Base-by-base conservation (phyloP, 1,284 basidiomycete species). In the Phellopilus nigrolimitatus region DNA sequence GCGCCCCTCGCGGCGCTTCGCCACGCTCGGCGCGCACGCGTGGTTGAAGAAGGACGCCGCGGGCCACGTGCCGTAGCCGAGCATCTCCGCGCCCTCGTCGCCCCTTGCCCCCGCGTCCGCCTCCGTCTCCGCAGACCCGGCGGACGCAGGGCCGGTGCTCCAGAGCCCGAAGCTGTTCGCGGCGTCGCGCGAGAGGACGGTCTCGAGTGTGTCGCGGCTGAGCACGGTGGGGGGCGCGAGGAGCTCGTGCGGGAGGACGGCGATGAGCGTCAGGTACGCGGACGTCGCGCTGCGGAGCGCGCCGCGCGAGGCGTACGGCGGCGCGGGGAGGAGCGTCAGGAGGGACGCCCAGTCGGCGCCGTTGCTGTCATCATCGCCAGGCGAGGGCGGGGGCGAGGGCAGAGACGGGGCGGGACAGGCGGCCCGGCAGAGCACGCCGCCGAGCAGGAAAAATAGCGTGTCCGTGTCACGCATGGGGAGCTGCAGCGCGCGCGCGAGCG, bases 31-130 rank as follows among this genome's bases (percentile, higher is more conserved):
- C 25, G 15, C 15, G 45, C 61, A 62, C 3, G 58, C 57, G 48
- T 62, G 61, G 37, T 62, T 62, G 51, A 62, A 62, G 55, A 59
- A 62, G 13, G 57, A 58, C 1, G 59, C 60, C 30, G 47, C 38
- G 25, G 57, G 48, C 58, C 59, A 62, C 3, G 48, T 55, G 19
- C 60, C 61, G 48, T 60, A 61, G 2, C 61, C 61, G 10, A 62
- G 56, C 56, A 62, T 59, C 48, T 62, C 60, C 21, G 48, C 19
- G 8, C 48, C 59, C 10, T 47, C 47, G 4, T 3, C 48, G 8
- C 19, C 15, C n/a, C n/a, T n/a, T 56, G 37, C 25, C 17, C 10
- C 25, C 38, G 1, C 30, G 13, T 6, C 22, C 12, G 30, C 4
- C 1, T 33, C 15, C 7, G 46, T 4, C 12, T 25, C 22, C 0